phyloP scores from a whole-genome alignment of 164 flowering plant genomes.

The Annona squamosa region DNA sequence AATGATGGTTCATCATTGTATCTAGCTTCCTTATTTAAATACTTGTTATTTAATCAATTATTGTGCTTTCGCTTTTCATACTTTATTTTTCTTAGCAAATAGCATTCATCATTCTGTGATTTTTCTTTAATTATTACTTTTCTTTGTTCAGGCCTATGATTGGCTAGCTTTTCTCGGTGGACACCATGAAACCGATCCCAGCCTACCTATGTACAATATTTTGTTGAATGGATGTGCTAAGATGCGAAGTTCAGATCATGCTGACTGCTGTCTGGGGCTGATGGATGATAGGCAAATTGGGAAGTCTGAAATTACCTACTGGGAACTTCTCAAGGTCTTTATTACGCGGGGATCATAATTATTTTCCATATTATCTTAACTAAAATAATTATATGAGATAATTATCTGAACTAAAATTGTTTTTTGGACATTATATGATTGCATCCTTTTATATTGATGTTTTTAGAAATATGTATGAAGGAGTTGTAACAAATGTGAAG shows the following conservation, averaged over 20 bases:
- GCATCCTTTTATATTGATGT: too few species aligned
- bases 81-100: neutral
- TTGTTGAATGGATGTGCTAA: constrained; percentile 46
- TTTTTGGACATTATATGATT: too few species aligned
- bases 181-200: constrained; percentile 22
- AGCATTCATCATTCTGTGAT: neutral
- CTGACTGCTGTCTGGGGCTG: constrained; percentile 50
- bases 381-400: too few species aligned
- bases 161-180: constrained; percentile 41
- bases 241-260: constrained; percentile 26
- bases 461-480: too few species aligned
- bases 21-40: too few species aligned
- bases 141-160: constrained; percentile 48
- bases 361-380: too few species aligned
- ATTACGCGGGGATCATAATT: neutral
- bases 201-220: constrained; percentile 42
- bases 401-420: too few species aligned
- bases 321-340: constrained; percentile 68
- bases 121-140: neutral
- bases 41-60: too few species aligned
- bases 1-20: too few species aligned
- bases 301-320: constrained; percentile 62
- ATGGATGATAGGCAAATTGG: constrained; percentile 61
- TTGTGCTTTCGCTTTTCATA: neutral
- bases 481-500: too few species aligned